Evolutionary conservation across 805 yeast species (phyloP).

Genomic region (Wickerhamomyces canadensis): DNA sequence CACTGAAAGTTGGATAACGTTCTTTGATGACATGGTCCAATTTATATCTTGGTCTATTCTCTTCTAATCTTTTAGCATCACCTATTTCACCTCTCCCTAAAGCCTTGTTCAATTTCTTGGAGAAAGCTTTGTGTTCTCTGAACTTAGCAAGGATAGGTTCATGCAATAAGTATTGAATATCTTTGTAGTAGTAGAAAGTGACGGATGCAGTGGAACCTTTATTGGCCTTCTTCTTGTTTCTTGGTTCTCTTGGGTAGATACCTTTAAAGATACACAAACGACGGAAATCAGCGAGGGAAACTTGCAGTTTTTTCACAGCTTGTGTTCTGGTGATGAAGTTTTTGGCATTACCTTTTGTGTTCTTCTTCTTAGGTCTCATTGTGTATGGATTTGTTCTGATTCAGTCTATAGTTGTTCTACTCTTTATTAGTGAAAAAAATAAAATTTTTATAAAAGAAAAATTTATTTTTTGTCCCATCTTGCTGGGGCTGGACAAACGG

Average conservation of each 20-base stretch:
- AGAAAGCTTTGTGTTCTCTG: constrained; percentile 92
- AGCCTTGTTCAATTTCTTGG: constrained; percentile 84
- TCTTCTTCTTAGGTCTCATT: constrained; percentile 69
- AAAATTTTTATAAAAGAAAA: constrained; percentile 4
- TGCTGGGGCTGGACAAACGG: too few species aligned
- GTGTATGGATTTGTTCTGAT: background rate
- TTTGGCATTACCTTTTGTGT: constrained; percentile 83
- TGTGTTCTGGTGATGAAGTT: constrained; percentile 91
- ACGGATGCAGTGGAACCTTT: constrained; percentile 97
- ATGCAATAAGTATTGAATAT: constrained; percentile 89
- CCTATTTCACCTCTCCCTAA: constrained; percentile 88
- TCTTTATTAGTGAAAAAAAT: too few species aligned
- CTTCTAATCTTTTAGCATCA: constrained; percentile 82
- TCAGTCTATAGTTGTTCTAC: background rate
- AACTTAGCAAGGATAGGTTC: constrained; percentile 90
- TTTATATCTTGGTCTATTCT: constrained; percentile 75
- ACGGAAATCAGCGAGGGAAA: constrained; percentile 93
- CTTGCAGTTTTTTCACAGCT: constrained; percentile 87
- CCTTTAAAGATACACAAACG: constrained; percentile 97
- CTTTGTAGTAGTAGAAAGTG: constrained; percentile 90
- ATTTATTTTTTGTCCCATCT: too few species aligned
- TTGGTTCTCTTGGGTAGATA: constrained; percentile 94
- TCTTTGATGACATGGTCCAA: constrained; percentile 90
- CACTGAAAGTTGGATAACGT: constrained; percentile 89
- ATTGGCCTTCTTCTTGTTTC: constrained; percentile 93